Evolutionary conservation across 2,329 filamentous ascomycete species (phyloP).

Genomic region (Talaromyces pinophilus): DNA sequence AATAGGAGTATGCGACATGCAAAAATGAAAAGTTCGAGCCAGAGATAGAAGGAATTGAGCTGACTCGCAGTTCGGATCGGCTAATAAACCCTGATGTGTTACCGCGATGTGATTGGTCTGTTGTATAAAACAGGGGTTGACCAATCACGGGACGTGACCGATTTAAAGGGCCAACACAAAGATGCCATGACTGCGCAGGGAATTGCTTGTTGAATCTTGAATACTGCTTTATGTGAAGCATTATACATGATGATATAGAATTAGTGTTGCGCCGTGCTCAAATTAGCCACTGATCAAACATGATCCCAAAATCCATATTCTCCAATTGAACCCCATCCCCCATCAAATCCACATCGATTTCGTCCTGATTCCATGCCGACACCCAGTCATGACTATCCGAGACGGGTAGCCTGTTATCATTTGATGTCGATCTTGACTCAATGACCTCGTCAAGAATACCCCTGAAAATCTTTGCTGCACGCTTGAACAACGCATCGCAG

Average conservation of each 20-base stretch:
- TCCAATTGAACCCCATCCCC: neutral
- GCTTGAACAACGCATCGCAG: conserved; percentile 10
- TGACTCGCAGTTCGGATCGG: neutral
- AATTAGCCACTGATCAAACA: conserved; percentile 20
- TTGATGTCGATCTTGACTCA: neutral
- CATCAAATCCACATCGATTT: neutral
- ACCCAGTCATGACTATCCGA: neutral
- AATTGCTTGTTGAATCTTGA: too few relatives aligned
- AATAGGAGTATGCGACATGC: neutral
- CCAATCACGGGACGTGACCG: neutral
- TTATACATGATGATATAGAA: too few relatives aligned
- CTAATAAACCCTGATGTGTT: neutral
- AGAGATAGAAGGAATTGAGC: neutral
- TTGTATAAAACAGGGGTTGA: too few relatives aligned
- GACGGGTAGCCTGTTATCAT: neutral
- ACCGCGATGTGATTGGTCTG: neutral
- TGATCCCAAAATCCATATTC: conserved; percentile 10
- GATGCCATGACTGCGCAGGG: too few relatives aligned
- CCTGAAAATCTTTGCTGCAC: neutral
- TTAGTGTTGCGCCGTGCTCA: neutral
- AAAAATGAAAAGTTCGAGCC: neutral
- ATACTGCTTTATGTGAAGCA: too few relatives aligned
- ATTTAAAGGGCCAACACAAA: too few relatives aligned
- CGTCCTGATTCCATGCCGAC: neutral
- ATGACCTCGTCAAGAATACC: conserved; percentile 13